Evolutionary conservation across 192 early-diverging fungal genomes (phyloP).

Genomic region (Umbelopsis sp.): DNA sequence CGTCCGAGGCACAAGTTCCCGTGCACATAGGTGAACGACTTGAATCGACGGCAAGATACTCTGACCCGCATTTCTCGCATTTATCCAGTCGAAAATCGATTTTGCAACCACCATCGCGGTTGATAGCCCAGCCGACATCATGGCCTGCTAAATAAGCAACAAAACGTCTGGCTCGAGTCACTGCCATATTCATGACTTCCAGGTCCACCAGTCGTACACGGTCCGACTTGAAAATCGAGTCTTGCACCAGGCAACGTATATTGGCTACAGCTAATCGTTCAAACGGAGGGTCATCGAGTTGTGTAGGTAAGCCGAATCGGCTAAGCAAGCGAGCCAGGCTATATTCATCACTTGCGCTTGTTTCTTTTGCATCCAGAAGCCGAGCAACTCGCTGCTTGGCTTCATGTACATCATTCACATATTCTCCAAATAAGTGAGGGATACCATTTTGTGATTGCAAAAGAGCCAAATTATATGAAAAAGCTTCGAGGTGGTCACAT

Average conservation of each 20-base stretch:
- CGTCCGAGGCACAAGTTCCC: not conserved
- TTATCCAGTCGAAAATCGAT: constrained; percentile 9
- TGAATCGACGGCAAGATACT: constrained; percentile 14
- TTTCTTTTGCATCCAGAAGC: constrained; percentile 8
- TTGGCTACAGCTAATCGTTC: constrained; percentile 1
- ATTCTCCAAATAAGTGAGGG: constrained; percentile 10
- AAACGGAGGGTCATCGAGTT: constrained; percentile 14
- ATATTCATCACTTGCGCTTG: constrained; percentile 12
- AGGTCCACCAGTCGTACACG: constrained; percentile 4
- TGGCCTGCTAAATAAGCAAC: constrained; percentile 9
- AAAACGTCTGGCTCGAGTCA: constrained; percentile 4
- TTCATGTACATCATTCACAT: constrained; percentile 6
- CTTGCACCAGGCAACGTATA: constrained; percentile 12
- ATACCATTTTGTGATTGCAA: constrained; percentile 16
- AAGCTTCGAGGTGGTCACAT: constrained; percentile 14
- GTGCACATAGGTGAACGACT: not conserved
- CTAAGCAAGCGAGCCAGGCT: constrained; percentile 10
- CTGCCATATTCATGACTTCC: constrained; percentile 17
- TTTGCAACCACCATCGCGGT: constrained; percentile 13
- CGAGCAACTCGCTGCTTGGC: constrained; percentile 13
- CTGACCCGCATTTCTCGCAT: constrained; percentile 22
- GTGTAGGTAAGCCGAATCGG: constrained; percentile 10
- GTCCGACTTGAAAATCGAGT: constrained; percentile 8
- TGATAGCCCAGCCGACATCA: constrained; percentile 16
- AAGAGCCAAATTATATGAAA: constrained; percentile 2